Evolutionary conservation across 164 flowering plant genomes (phyloP).

Genomic region (Taxillus chinensis): DNA sequence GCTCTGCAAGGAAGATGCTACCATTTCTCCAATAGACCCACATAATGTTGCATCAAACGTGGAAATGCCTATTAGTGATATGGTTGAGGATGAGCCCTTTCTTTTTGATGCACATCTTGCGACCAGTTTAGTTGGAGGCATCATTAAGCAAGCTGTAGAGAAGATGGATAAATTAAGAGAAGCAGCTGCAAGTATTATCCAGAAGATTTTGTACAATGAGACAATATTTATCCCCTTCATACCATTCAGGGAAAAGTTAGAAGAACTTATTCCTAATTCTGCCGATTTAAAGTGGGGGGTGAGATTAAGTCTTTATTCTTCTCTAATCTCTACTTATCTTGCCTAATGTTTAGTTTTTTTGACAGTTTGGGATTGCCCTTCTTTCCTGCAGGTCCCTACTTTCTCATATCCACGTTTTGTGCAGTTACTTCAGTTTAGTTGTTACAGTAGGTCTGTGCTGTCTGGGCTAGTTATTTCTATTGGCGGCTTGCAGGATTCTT

Average conservation of each 20-base stretch:
- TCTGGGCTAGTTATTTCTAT: conserved; percentile 81
- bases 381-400: conserved; percentile 61
- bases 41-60: conserved; percentile 9
- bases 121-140: conserved; percentile 48
- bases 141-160: conserved; percentile 89
- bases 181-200: conserved; percentile 66
- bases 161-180: conserved; percentile 91
- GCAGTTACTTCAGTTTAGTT: conserved; percentile 53
- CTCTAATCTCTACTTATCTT: background rate
- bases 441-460: conserved; percentile 64
- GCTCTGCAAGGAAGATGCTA: conserved; percentile 48
- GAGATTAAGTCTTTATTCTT: conserved; percentile 16
- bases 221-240: conserved; percentile 45
- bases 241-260: conserved; percentile 57
- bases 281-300: conserved; percentile 66
- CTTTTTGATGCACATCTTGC: conserved; percentile 63
- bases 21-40: conserved; percentile 5
- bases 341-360: background rate
- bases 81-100: conserved; percentile 10
- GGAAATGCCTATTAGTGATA: conserved; percentile 9
- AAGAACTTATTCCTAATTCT: conserved; percentile 47
- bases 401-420: conserved; percentile 79
- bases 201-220: conserved; percentile 56
- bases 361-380: conserved; percentile 1
- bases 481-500: conserved; percentile 94